phyloP scores from a whole-genome alignment of 495 filamentous ascomycete species.

The Annulohypoxylon nitens region DNA sequence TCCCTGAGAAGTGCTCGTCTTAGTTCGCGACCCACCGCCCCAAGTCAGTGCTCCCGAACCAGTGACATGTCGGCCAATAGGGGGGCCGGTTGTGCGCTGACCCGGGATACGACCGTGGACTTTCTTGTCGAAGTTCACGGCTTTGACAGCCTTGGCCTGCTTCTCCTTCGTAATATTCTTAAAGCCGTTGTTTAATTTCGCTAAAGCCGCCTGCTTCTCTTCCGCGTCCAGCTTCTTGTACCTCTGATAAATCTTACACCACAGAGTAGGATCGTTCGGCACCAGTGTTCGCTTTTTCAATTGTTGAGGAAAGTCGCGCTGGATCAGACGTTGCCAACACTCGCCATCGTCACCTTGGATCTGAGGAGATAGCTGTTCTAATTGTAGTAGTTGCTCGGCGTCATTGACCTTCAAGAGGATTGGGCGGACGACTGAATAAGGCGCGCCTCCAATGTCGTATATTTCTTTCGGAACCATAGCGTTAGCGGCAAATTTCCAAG shows the following conservation, averaged over 20 bases:
- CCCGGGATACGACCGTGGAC: slow-evolving; percentile 39
- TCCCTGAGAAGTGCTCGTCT: slow-evolving; percentile 39
- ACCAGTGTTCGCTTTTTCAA: slow-evolving; percentile 41
- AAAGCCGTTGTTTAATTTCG: slow-evolving; percentile 53
- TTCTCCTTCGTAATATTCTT: slow-evolving; percentile 50
- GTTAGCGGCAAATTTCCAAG: slow-evolving; percentile 26
- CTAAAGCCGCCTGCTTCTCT: slow-evolving; percentile 61
- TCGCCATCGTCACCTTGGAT: slow-evolving; percentile 50
- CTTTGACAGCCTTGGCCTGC: slow-evolving; percentile 45
- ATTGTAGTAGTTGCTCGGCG: slow-evolving; percentile 51
- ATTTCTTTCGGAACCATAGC: slow-evolving; percentile 35
- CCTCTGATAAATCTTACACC: slow-evolving; percentile 55
- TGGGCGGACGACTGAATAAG: slow-evolving; percentile 30
- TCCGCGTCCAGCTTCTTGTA: slow-evolving; percentile 60
- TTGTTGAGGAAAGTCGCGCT: slow-evolving; percentile 49
- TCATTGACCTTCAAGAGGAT: slow-evolving; percentile 53
- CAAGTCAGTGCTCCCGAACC: slow-evolving; percentile 34
- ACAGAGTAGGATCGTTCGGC: slow-evolving; percentile 52
- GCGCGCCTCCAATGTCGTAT: slow-evolving; percentile 37
- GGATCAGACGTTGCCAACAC: slow-evolving; percentile 58
- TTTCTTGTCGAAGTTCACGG: slow-evolving; percentile 47
- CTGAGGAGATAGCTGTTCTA: slow-evolving; percentile 55
- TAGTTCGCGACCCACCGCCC: slow-evolving; percentile 49
- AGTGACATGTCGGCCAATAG: neutral
- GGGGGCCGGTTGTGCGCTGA: slow-evolving; percentile 16